Base-by-base conservation (phyloP, 139 green algal genomes). In the Yamagishiella unicocca region DNA sequence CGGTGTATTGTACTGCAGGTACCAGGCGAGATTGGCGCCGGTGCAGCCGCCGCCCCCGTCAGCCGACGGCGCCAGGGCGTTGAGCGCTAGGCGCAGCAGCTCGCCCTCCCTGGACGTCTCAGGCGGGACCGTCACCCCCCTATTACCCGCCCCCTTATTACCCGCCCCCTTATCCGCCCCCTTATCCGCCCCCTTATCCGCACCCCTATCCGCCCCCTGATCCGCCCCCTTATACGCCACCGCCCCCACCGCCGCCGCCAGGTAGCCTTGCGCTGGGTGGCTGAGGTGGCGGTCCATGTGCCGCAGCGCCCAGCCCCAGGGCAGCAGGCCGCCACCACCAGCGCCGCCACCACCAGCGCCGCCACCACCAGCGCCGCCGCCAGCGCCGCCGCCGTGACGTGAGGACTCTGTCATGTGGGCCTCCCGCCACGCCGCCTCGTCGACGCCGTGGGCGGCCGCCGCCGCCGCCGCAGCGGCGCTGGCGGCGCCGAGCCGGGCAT, bases 11-110 rank as follows among this genome's bases (percentile, higher is more conserved):
- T 91, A 82, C 58, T 87, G 85, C 37, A 83, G 71, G 70, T 87
- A 88, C 78, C 89, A 90, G 17, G 82, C 75, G 31, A 90, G 70
- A 40, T 86, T 85, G 50, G 81, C 38, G 35, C 88, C 88, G 24
- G 35, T 38, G 83, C 84, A 86, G 35, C 12, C 72, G 19, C 31
- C 54, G 42, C 82, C 62, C n/a, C 70, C 79, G 54, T 8, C 70
- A 0, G 25, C 42, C 4, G 80, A 31, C 27, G 38, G 55, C n/a
- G 80, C 64, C 64, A 53, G 19, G 2, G 50, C 46, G 37, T 5
- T 17, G 4, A 74, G 66, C 14, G 50, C 50, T 17, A 58, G 50
- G 50, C 50, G 50, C 50, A 45, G 66, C 66, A 46, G 21, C 9
- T 21, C 66, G 4, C 9, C 31, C 24, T 58, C 9, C 7, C 33